A percentile compares a stretch with the other conserved stretches of the same genome.
These are phyloP conservation scores for Brassica nigra DNA, from an alignment of 345 rosid genomes.

Conservation along the genomic window DNA sequence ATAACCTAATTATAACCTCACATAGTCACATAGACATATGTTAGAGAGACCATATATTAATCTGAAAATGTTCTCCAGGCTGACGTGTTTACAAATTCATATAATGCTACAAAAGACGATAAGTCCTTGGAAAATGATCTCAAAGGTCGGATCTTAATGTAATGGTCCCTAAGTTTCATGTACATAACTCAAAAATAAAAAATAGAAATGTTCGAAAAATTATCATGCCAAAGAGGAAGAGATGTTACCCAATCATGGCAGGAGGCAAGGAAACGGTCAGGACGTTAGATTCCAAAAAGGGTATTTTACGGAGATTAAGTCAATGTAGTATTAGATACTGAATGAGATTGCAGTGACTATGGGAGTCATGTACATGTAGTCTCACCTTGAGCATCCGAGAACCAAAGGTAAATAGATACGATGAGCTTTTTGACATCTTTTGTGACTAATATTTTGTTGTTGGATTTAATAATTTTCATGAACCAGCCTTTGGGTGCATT, in stretches of 20 bases:
- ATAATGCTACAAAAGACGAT: too few species aligned
- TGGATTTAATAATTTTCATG: constrained; percentile 73
- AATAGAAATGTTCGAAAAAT: too few species aligned
- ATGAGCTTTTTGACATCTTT: constrained; percentile 65
- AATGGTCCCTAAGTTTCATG: too few species aligned
- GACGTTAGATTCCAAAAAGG: constrained; percentile 68
- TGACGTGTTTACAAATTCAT: too few species aligned
- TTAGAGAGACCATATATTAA: too few species aligned
- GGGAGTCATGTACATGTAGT: constrained; percentile 71
- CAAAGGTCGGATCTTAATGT: too few species aligned
- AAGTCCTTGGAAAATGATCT: too few species aligned
- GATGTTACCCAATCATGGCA: constrained; percentile 92
- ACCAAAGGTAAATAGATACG: constrained; percentile 83
- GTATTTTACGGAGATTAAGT: constrained; percentile 54
- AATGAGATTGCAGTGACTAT: constrained; percentile 62
- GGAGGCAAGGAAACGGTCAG: constrained; percentile 73
- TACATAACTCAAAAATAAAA: too few species aligned
- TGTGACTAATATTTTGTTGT: constrained; percentile 61
- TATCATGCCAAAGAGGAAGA: background rate
- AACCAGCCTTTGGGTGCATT: constrained; percentile 99
- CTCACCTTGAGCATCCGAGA: constrained; percentile 71
- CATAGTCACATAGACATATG: too few species aligned
- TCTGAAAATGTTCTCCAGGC: too few species aligned
- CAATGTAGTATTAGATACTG: constrained; percentile 57
- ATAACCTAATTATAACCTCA: too few species aligned